Base-by-base conservation (phyloP, 1,284 basidiomycete genomes). In the Takashimella koratensis region DNA sequence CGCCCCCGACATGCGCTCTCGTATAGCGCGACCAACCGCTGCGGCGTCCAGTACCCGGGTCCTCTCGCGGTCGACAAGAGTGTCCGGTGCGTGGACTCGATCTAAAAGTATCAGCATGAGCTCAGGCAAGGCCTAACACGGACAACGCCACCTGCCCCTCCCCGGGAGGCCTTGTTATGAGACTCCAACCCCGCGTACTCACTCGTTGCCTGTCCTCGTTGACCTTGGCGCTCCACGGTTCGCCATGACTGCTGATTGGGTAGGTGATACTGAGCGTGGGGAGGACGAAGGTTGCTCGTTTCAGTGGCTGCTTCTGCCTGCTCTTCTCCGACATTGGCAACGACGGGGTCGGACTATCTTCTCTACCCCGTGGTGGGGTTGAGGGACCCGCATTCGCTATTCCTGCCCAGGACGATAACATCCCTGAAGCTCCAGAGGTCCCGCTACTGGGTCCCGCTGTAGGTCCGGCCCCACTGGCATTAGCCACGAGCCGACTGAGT, bases 241-340 rank as follows among this genome's bases (percentile, higher is more conserved):
- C 88, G 50, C 86, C 87, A 16, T 83, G 65, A 2, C 86, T 83
- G 36, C 86, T 87, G 68, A 94, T 93, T 0, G 88, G 89, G 69
- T 93, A 95, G 23, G 90, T 84, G 22, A 86, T 89, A 27, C 83
- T 84, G 65, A 92, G 82, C 64, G 86, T 82, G 0, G 88, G 88
- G 2, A 93, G 78, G 59, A 90, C 87, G 68, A 91, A 93, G 63
- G 92, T 88, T 0, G 88, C 89, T 49, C 88, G 79, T 69, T 88
- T 91, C 56, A 93, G 80, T 5, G 88, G 83, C 63, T 71, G 66
- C 48, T 68, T 70, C 52, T 66, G 62, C 24, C 59, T 51, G 8
- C 50, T 53, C 47, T 62, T 66, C 53, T 70, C 68, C 16, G 30
- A 36, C 10, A 36, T 8, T 16, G 16, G 16, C 10, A 16, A 16